Percentiles rank a stretch among this genome's conserved stretches.
Evolutionary conservation across 495 filamentous ascomycete genomes (phyloP).

Genomic region (Cladorrhinum samala): DNA sequence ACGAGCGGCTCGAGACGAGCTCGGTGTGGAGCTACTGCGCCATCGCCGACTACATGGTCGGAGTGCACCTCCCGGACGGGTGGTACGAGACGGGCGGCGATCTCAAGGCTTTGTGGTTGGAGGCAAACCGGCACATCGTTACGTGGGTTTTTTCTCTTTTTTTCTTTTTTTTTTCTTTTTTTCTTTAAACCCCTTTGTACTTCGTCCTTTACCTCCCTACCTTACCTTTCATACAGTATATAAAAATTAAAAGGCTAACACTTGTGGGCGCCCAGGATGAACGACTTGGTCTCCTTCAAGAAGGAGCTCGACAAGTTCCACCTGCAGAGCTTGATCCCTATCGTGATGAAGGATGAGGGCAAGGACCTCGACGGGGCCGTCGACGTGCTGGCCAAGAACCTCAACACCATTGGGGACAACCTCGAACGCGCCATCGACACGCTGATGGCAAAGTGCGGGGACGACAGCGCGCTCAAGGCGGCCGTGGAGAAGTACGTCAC

Average conservation of each 20-base stretch:
- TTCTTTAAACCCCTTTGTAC: no score
- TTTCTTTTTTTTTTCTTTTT: neutral
- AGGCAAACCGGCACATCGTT: conserved; percentile 20
- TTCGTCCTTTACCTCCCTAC: no score
- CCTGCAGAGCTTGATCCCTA: conserved; percentile 3
- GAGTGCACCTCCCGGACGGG: conserved; percentile 5
- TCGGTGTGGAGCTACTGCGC: conserved; percentile 23
- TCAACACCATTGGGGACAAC: neutral
- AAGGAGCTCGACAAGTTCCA: conserved; percentile 26
- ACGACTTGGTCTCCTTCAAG: conserved; percentile 29
- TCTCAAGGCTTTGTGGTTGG: conserved; percentile 23
- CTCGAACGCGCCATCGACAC: neutral
- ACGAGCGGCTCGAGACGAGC: conserved; percentile 25
- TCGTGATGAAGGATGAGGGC: conserved; percentile 1
- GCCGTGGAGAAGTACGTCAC: neutral
- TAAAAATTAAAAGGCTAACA: neutral
- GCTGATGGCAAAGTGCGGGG: neutral
- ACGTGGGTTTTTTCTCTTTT: neutral
- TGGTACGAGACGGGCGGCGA: conserved; percentile 17
- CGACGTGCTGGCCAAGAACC: neutral
- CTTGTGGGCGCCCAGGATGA: conserved; percentile 13
- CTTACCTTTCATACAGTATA: neutral
- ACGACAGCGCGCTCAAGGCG: neutral
- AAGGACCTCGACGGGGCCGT: conserved; percentile 2
- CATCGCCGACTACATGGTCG: conserved; percentile 25